Conservation (phyloP, 2,329 filamentous ascomycete genomes). For the Sclerotinia minor region DNA sequence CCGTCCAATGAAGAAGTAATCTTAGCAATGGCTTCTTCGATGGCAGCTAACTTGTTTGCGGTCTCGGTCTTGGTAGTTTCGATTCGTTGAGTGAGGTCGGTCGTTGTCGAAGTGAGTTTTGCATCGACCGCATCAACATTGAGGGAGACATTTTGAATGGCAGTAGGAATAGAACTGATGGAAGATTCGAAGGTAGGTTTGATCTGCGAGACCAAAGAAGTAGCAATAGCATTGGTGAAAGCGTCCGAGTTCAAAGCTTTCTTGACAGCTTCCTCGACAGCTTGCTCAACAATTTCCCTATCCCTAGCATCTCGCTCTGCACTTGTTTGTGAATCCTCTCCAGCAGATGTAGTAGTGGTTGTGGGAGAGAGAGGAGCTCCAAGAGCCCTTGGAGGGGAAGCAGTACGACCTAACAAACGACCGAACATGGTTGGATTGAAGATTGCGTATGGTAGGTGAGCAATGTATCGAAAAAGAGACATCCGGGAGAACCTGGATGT, state of each 20-base stretch:
- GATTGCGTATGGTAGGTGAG: constrained; percentile 22
- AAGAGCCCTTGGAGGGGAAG: constrained; percentile 26
- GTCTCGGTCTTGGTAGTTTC: constrained; percentile 33
- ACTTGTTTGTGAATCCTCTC: constrained; percentile 16
- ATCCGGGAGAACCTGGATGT: constrained; percentile 26
- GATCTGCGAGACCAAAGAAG: constrained; percentile 36
- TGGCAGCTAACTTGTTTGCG: constrained; percentile 33
- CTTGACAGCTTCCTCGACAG: constrained; percentile 34
- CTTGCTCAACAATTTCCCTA: constrained; percentile 33
- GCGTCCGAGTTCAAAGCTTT: constrained; percentile 35
- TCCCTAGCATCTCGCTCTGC: constrained; percentile 32
- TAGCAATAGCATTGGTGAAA: constrained; percentile 38
- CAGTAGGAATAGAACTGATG: constrained; percentile 28
- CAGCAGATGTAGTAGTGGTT: not conserved
- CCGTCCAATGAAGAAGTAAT: constrained; percentile 36
- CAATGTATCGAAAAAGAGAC: constrained; percentile 27
- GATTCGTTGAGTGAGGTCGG: constrained; percentile 34
- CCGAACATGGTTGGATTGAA: constrained; percentile 26
- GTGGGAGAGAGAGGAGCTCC: constrained; percentile 12
- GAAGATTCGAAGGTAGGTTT: constrained; percentile 38
- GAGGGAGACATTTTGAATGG: constrained; percentile 24
- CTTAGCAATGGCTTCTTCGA: constrained; percentile 36
- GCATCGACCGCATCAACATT: constrained; percentile 33
- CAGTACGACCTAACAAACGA: constrained; percentile 22
- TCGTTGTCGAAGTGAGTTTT: constrained; percentile 34